These are phyloP conservation scores for Myriangium duriaei DNA, from an alignment of 2,329 filamentous ascomycete species.

Conservation along the genomic window DNA sequence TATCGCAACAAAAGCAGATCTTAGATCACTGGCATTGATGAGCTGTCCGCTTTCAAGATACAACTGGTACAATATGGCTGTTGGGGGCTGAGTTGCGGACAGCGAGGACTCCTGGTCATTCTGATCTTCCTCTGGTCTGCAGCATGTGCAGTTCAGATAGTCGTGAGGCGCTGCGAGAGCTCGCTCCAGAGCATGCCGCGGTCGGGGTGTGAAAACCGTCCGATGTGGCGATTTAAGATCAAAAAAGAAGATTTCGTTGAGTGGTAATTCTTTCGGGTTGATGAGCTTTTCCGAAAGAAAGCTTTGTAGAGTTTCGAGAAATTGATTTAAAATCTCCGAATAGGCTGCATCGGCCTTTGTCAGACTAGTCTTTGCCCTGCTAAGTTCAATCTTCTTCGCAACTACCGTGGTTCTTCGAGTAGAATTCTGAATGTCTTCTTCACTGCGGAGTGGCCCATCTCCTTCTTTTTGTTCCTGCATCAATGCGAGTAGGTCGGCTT, in stretches of 20 bases:
- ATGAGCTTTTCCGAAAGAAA: constrained; percentile 37
- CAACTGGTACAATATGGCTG: constrained; percentile 63
- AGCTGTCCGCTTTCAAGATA: constrained; percentile 65
- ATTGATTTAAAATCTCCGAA: constrained; percentile 49
- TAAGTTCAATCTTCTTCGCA: constrained; percentile 69
- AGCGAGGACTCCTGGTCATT: constrained; percentile 36
- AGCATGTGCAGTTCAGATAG: constrained; percentile 64
- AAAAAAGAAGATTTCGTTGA: constrained; percentile 66
- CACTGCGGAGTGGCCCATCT: constrained; percentile 49
- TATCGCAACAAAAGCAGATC: constrained; percentile 61
- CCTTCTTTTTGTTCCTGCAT: constrained; percentile 12
- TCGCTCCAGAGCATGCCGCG: constrained; percentile 57
- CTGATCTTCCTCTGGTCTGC: constrained; percentile 25
- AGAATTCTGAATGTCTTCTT: constrained; percentile 58
- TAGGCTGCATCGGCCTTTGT: constrained; percentile 60
- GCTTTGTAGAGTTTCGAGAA: constrained; percentile 38
- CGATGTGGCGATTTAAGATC: constrained; percentile 56
- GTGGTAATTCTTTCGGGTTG: constrained; percentile 40
- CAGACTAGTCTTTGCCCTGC: constrained; percentile 58
- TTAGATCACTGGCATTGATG: constrained; percentile 69
- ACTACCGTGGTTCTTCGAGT: constrained; percentile 66
- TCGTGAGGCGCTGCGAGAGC: constrained; percentile 62
- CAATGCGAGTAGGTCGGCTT: constrained; percentile 15
- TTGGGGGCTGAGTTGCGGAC: constrained; percentile 52
- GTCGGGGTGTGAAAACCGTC: constrained; percentile 63